phyloP scores from a whole-genome alignment of 2,329 filamentous ascomycete species.

The Aspergillus awamori region DNA sequence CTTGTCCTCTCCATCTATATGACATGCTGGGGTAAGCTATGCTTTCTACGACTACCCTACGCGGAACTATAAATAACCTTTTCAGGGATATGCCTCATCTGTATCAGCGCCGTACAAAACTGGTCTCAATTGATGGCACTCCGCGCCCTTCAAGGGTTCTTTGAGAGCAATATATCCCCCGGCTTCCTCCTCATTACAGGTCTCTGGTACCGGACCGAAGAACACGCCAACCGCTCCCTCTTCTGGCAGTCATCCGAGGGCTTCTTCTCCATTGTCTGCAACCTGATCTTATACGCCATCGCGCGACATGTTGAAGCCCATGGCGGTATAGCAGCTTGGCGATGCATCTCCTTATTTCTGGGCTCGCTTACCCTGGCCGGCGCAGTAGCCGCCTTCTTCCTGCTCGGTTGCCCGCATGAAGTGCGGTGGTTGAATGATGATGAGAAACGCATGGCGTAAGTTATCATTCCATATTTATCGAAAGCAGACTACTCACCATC shows the following conservation, averaged over 20 bases:
- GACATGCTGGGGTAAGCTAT: background rate
- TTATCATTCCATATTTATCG: background rate
- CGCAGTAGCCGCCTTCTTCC: background rate
- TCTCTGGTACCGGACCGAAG: background rate
- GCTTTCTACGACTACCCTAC: background rate
- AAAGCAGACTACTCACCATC: background rate
- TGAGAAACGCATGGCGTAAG: conserved; percentile 1
- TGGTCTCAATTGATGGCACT: background rate
- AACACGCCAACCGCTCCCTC: background rate
- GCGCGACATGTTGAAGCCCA: background rate
- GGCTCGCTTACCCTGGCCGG: conserved; percentile 3
- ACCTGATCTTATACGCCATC: background rate
- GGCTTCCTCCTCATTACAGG: conserved; percentile 1
- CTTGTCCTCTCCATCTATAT: background rate
- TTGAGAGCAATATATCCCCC: background rate
- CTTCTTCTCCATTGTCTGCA: background rate
- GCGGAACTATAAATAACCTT: background rate
- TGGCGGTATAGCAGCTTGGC: background rate
- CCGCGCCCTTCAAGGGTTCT: background rate
- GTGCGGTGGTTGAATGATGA: conserved; percentile 2
- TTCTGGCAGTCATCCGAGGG: background rate
- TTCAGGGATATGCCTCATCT: background rate
- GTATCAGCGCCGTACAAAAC: background rate
- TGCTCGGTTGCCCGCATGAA: conserved; percentile 3
- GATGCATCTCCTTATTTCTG: conserved; percentile 2